Evolutionary conservation across 2,329 filamentous ascomycete species (phyloP).

Genomic region (Penicillium sp.): DNA sequence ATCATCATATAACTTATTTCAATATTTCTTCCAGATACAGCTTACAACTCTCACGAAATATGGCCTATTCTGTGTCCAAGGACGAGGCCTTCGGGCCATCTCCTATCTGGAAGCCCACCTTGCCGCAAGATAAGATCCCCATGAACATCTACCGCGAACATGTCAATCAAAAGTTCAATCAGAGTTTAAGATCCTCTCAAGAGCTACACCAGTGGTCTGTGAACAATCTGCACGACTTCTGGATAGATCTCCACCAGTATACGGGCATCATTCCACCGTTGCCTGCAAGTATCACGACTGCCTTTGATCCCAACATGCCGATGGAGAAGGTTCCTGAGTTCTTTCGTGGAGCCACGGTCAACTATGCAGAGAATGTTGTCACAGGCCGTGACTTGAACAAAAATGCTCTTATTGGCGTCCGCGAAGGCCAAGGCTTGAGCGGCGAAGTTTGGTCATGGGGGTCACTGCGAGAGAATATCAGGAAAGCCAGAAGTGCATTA

Average conservation of each 20-base stretch:
- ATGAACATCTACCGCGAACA: conserved; percentile 28
- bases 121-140: conserved; percentile 21
- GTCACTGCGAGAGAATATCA: conserved; percentile 45
- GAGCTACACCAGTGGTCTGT: conserved; percentile 51
- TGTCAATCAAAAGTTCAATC: conserved; percentile 26
- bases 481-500: conserved; percentile 47
- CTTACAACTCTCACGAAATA: background rate
- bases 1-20: background rate
- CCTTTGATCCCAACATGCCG: conserved; percentile 46
- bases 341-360: conserved; percentile 35
- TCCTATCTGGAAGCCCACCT: conserved; percentile 23
- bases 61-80: background rate
- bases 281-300: conserved; percentile 30
- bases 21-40: background rate
- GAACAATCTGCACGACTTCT: conserved; percentile 50
- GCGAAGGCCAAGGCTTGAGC: conserved; percentile 46
- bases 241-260: conserved; percentile 51
- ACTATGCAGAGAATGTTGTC: conserved; percentile 34
- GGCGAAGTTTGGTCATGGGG: conserved; percentile 50
- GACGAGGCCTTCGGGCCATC: conserved; percentile 4
- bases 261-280: conserved; percentile 43
- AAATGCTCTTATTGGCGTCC: conserved; percentile 48
- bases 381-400: conserved; percentile 43
- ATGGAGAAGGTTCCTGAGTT: conserved; percentile 49
- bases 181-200: conserved; percentile 32